Conservation (phyloP, 2,329 filamentous ascomycete species). For the Aspergillus arachidicola region DNA sequence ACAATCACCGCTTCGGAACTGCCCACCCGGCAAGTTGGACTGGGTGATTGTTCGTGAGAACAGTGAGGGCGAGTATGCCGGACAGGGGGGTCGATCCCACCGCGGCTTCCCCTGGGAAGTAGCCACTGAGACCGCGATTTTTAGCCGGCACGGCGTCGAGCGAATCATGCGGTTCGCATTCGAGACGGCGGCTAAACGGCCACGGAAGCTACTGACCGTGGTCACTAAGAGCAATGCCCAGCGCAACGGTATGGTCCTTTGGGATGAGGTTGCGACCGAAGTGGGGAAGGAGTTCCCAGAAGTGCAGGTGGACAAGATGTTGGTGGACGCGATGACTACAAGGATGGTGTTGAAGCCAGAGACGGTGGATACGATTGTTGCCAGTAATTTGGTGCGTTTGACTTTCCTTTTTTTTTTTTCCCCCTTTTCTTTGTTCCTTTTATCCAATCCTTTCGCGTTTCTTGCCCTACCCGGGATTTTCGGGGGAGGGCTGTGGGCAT, state of each 20-base stretch:
- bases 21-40: slow-evolving; percentile 61
- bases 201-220: slow-evolving; percentile 61
- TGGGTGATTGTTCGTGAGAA: slow-evolving; percentile 71
- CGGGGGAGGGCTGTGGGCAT: background rate
- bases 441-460: background rate
- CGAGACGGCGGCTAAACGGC: slow-evolving; percentile 59
- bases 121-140: slow-evolving; percentile 65
- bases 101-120: slow-evolving; percentile 60
- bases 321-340: slow-evolving; percentile 68
- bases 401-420: background rate
- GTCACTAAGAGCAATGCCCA: slow-evolving; percentile 70
- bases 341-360: slow-evolving; percentile 65
- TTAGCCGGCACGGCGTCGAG: slow-evolving; percentile 62
- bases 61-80: slow-evolving; percentile 67
- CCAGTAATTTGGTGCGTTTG: slow-evolving; percentile 56
- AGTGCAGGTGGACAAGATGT: slow-evolving; percentile 65
- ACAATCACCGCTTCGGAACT: slow-evolving; percentile 58
- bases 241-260: slow-evolving; percentile 68
- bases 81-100: slow-evolving; percentile 66
- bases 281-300: slow-evolving; percentile 62
- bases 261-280: slow-evolving; percentile 63
- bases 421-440: background rate
- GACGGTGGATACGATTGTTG: slow-evolving; percentile 64
- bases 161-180: slow-evolving; percentile 66
- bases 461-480: background rate